Evolutionary conservation across 768 basidiomycete species (phyloP).

Genomic region (Kwoniella sp.): DNA sequence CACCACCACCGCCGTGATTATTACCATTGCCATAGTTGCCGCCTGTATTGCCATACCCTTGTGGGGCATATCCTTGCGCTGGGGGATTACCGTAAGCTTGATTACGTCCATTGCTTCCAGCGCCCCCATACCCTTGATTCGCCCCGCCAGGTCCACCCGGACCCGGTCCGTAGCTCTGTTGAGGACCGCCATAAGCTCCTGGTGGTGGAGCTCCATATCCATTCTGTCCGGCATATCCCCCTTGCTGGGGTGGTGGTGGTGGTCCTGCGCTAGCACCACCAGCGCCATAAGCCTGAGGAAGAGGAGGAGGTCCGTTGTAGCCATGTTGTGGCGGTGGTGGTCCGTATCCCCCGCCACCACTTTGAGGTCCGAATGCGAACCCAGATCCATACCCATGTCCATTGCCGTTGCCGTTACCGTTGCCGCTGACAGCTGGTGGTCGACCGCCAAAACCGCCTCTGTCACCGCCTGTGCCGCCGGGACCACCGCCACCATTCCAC

Average conservation of each 20-base stretch:
- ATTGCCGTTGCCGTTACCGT: slow-evolving; percentile 51
- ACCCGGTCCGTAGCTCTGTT: slow-evolving; percentile 8
- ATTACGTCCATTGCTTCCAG: background rate
- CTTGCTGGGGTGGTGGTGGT: slow-evolving; percentile 11
- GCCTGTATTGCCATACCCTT: slow-evolving; percentile 5
- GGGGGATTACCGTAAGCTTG: slow-evolving; percentile 1
- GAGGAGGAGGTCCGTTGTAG: slow-evolving; percentile 8
- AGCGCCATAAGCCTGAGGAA: slow-evolving; percentile 7
- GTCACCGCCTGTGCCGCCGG: background rate
- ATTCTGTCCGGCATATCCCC: slow-evolving; percentile 7
- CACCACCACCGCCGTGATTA: slow-evolving; percentile 6
- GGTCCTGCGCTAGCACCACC: slow-evolving; percentile 1
- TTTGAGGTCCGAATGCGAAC: background rate
- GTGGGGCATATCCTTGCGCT: slow-evolving; percentile 12
- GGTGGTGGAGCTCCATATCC: background rate
- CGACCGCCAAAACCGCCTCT: slow-evolving; percentile 3
- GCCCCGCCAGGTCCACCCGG: slow-evolving; percentile 22
- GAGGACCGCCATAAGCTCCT: slow-evolving; percentile 2
- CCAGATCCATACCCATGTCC: background rate
- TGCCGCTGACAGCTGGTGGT: background rate
- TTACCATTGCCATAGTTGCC: background rate
- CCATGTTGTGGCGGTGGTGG: slow-evolving; percentile 1
- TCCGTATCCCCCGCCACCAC: slow-evolving; percentile 25
- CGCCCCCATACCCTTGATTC: slow-evolving; percentile 12
- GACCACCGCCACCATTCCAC: background rate